Base-by-base conservation (phyloP, 305 asterid genomes). In the Salvia sclarea region DNA sequence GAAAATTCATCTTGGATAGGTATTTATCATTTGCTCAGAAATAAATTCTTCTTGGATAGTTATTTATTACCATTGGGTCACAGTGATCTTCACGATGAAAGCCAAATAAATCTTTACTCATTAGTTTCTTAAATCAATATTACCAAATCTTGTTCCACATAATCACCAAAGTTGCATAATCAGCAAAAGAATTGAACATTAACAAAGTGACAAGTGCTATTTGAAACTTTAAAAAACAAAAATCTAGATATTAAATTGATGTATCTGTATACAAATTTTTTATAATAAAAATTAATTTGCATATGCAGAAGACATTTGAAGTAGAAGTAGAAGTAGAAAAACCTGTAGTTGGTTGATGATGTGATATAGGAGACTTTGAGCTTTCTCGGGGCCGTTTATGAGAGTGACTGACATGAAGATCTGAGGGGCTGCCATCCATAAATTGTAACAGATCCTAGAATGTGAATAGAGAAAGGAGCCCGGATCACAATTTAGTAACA, bases 351-450 rank as follows among this genome's bases (percentile, higher is more conserved):
- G 69, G 22, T 66, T 72, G 75, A 62, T 48, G 49, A 28, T 37
- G 55, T 31, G 81, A 76, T 77, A 80, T 64, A 66, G 84, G 86
- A 47, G 86, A 75, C 56, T 79, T 83, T 25, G 83, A 64, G 80
- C 77, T 87, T 78, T 88, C 96, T 80, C 96, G 84, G 10, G 96
- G 96, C 44, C 98, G 98, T 77, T 94, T 94, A 76, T 87, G 86
- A 69, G 94, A 85, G 47, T 78, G 73, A 72, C 73, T 84, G 61
- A 81, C 81, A 73, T 86, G 92, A 83, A 80, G 83, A 76, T 88
- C 96, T 37, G 96, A 82, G 55, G 99, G 99, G 83, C 85, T 89
- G 55, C 85, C 84, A 74, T 94, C 99, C 96, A 94, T 87, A 81
- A 86, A 94, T 14, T 81, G 91, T 37, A 91, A 49, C 65, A 95